These are phyloP conservation scores for Hyaloscypha bicolor DNA, from an alignment of 495 filamentous ascomycete genomes.

Conservation along the genomic window DNA sequence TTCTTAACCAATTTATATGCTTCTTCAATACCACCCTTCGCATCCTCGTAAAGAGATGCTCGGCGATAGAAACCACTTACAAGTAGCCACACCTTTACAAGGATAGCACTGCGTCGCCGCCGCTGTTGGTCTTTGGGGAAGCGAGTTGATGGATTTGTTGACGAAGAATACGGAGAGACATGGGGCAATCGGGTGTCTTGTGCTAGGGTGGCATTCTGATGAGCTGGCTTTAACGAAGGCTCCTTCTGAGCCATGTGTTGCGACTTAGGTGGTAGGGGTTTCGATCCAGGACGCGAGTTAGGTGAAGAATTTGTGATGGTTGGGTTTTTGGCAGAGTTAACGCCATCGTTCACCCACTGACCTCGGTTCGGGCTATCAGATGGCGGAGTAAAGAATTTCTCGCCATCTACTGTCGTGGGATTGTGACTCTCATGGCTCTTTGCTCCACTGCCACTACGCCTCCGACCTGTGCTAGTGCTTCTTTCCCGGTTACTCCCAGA, in stretches of 20 bases:
- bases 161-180: constrained; percentile 66
- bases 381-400: constrained; percentile 42
- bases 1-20: constrained; percentile 67
- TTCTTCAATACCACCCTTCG: constrained; percentile 76
- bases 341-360: constrained; percentile 12
- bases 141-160: constrained; percentile 45
- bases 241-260: constrained; percentile 46
- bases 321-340: neutral
- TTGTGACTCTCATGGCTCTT: constrained; percentile 17
- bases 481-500: constrained; percentile 16
- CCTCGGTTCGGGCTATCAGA: constrained; percentile 26
- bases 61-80: constrained; percentile 86
- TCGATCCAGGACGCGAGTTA: constrained; percentile 24
- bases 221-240: constrained; percentile 53
- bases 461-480: constrained; percentile 23
- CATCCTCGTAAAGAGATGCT: constrained; percentile 76
- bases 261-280: constrained; percentile 48
- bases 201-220: constrained; percentile 63
- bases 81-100: constrained; percentile 86
- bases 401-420: constrained; percentile 40
- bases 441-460: constrained; percentile 3
- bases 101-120: constrained; percentile 60
- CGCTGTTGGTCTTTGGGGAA: constrained; percentile 52
- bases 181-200: constrained; percentile 80
- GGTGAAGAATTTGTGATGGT: neutral